phyloP scores from a whole-genome alignment of 2,329 filamentous ascomycete species.

The Chrysosporium queenslandicum region DNA sequence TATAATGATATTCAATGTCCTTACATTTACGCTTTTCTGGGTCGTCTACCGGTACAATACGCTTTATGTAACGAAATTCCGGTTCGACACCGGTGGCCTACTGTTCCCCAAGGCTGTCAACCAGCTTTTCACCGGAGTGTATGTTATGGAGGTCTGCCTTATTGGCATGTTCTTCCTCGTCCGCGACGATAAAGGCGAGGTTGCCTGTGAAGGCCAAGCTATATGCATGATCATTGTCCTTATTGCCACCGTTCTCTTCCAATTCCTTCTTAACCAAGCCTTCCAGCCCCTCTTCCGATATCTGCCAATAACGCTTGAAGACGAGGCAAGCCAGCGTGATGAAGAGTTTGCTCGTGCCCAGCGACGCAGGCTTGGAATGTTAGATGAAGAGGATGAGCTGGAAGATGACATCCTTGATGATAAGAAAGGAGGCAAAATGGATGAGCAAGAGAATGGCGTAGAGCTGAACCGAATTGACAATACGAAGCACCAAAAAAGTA shows the following conservation, averaged over 20 bases:
- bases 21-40: constrained; percentile 88
- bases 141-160: constrained; percentile 85
- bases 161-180: constrained; percentile 83
- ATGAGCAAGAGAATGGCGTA: constrained; percentile 39
- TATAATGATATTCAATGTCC: constrained; percentile 83
- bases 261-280: constrained; percentile 67
- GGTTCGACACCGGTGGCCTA: constrained; percentile 81
- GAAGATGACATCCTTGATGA: constrained; percentile 35
- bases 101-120: constrained; percentile 89
- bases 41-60: constrained; percentile 94
- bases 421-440: constrained; percentile 21
- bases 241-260: constrained; percentile 63
- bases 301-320: constrained; percentile 87
- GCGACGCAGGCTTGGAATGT: constrained; percentile 55
- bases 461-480: constrained; percentile 29
- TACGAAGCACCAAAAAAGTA: constrained; percentile 11
- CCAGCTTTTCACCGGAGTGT: constrained; percentile 87
- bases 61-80: constrained; percentile 84
- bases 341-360: constrained; percentile 77
- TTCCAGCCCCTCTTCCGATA: constrained; percentile 82
- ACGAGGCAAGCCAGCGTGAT: constrained; percentile 85
- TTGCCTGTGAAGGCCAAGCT: constrained; percentile 62
- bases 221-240: constrained; percentile 72
- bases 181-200: constrained; percentile 44
- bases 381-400: constrained; percentile 44